Base-by-base conservation (phyloP, 208 protist genomes). In the Willaertia magna region DNA sequence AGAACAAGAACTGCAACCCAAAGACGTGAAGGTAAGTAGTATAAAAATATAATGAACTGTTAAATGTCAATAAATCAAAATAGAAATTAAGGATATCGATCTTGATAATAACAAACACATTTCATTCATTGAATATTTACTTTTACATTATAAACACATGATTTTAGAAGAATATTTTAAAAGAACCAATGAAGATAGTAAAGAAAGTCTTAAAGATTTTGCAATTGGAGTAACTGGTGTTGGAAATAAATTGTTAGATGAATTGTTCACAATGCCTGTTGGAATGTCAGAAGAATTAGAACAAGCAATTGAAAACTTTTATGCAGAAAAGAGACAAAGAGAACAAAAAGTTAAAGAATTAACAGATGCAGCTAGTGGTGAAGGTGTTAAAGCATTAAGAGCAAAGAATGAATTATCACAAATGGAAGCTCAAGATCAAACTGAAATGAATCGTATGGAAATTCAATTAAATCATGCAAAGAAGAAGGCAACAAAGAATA, bases 121-220 rank as follows among this genome's bases (percentile, higher is more conserved):
- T 52, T 87, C 83, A 47, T 90, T 90, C 74, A 88, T 89, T 52
- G 88, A 90, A 86, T 90, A 90, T 82, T 52, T 90, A 22, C 79
- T 90, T 6, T 30, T 90, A 0, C 88, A 90, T 46, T 90, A 90
- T 51, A 90, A 90, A 47, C 61, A 74, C 7, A 90, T 90, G 88
- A 90, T 90, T 52, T 39, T 90, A 11, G 74, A 85, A 49, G 87
- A 86, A 48, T 90, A 90, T 46, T 90, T 85, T 46, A 88, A 89
- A 18, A 87, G 88, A 46, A 18, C 40, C 22, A 51, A 89, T 49
- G 85, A 76, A 44, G 6, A 34, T 34, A 4, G 0, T 67, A 40
- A 22, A 12, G 82, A 59, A 26, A 85, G n/a, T 14, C 34, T 90
- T 6, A 61, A 85, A 20, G 87, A 89, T 67, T 52, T 51, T 85